These are phyloP conservation scores for Schizopora paradoxa DNA, from an alignment of 1,284 basidiomycete species.

Conservation along the genomic window DNA sequence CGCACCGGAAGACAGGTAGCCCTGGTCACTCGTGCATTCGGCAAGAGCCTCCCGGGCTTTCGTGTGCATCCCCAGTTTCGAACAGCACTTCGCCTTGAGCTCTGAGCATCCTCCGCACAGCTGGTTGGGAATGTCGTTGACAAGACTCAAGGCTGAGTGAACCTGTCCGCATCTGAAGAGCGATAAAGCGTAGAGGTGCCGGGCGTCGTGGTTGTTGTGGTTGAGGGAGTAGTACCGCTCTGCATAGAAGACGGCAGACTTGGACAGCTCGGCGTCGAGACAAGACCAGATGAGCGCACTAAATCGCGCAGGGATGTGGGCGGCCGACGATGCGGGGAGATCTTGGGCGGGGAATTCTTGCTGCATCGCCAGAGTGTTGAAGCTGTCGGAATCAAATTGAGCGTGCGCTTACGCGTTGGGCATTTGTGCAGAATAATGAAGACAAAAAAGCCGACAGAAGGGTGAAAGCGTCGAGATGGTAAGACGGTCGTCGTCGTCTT, in stretches of 20 bases:
- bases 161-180: constrained; percentile 70
- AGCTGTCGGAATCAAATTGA: no score
- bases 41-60: constrained; percentile 67
- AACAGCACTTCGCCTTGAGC: constrained; percentile 75
- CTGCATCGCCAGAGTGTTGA: constrained; percentile 33
- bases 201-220: constrained; percentile 69
- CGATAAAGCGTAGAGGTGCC: constrained; percentile 78
- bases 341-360: constrained; percentile 35
- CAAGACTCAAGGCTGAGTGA: constrained; percentile 72
- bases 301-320: constrained; percentile 59
- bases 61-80: constrained; percentile 62
- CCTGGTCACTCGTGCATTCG: constrained; percentile 46
- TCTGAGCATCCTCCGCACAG: constrained; percentile 74
- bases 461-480: background rate
- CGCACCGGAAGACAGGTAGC: constrained; percentile 53
- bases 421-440: constrained; percentile 10
- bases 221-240: constrained; percentile 71
- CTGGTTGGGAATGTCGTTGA: constrained; percentile 46
- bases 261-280: constrained; percentile 69
- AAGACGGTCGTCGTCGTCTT: background rate
- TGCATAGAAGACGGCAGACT: constrained; percentile 77
- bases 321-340: constrained; percentile 36
- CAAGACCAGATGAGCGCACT: constrained; percentile 68
- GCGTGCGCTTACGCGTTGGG: constrained; percentile 4
- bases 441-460: background rate